These are phyloP conservation scores for Wallacemonas rigidus DNA, from an alignment of 208 protist genomes.

Conservation along the genomic window DNA sequence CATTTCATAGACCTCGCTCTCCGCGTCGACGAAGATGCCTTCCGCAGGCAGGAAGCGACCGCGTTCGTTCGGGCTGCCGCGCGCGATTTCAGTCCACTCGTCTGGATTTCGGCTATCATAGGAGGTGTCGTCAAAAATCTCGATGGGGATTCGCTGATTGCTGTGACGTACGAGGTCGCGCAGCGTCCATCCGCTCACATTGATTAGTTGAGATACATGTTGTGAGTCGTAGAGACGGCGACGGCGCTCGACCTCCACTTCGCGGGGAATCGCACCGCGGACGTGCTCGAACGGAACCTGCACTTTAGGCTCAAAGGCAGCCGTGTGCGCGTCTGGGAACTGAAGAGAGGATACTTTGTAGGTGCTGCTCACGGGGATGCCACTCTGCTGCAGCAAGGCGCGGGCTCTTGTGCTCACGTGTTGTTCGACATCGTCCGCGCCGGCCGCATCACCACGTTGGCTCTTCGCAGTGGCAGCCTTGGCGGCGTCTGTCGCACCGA, in stretches of 20 bases:
- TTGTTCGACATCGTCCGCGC: background rate
- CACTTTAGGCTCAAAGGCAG: slow-evolving; percentile 96
- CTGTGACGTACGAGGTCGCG: slow-evolving; percentile 60
- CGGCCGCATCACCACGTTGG: slow-evolving; percentile 13
- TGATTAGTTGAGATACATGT: slow-evolving; percentile 77
- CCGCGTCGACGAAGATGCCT: slow-evolving; percentile 53
- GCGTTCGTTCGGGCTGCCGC: slow-evolving; percentile 29
- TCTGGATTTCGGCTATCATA: slow-evolving; percentile 91
- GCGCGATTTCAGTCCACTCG: slow-evolving; percentile 92
- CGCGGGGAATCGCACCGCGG: slow-evolving; percentile 89
- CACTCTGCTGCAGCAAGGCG: background rate
- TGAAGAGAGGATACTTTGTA: slow-evolving; percentile 80
- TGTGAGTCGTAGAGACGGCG: slow-evolving; percentile 91
- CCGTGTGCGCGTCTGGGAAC: slow-evolving; percentile 75
- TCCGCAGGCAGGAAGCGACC: slow-evolving; percentile 85
- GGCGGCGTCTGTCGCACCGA: background rate
- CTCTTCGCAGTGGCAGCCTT: slow-evolving; percentile 13
- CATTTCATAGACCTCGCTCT: slow-evolving; percentile 49
- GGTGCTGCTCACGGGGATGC: slow-evolving; percentile 66
- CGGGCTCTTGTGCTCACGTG: background rate
- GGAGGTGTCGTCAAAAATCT: slow-evolving; percentile 96
- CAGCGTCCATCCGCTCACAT: slow-evolving; percentile 69
- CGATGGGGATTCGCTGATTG: slow-evolving; percentile 83
- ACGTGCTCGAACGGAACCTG: slow-evolving; percentile 92
- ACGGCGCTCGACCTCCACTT: slow-evolving; percentile 95